Evolutionary conservation across 768 basidiomycete species (phyloP), one percentile per base, ranked within the genome.

Genomic region (Favolaschia claudopus): DNA sequence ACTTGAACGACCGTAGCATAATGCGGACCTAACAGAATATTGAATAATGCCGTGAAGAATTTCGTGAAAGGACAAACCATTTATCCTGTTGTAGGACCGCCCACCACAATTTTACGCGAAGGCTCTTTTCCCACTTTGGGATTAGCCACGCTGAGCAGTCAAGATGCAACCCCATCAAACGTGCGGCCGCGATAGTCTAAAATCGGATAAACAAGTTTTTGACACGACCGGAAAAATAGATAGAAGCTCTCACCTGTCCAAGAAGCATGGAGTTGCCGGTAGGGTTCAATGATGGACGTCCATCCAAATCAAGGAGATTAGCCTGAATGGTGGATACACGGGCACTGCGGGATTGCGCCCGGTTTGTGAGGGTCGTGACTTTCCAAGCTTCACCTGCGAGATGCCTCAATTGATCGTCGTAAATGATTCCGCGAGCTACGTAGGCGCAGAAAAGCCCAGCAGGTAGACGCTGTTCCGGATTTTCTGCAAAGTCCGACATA

Each of bases 261-360:
- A 64, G 50, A 48, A 64, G 58, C 49, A 64, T 56, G 20, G 63
- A 64, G 42, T 64, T 64, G 17, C 63, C 63, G 22, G 63, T 64
- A 28, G 63, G 63, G 32, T 64, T 64, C 52, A 64, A 28, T n/a
- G 63, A 64, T 14, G 63, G 63, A 22, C 63, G 63, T 13, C 63
- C 63, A 29, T 64, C 63, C 49, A 64, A 31, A 48, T 64, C 63
- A 20, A 64, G 58, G 29, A 64, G 63, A 28, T 64, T 64, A 12
- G 63, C 63, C 34, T 64, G 63, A 40, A 64, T 64, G 13, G 63
- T 64, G 9, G 63, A 64, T 2, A 64, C 58, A 6, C 63, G 63
- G 1, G 63, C 63, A 48, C 63, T 60, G 8, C 63, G 58, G 17
- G 63, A 59, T 37, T 64, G 58, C 13, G 63, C 58, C 6, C 63